Evolutionary conservation across 176 grass and related monocot genomes (phyloP).

Genomic region (Lolium rigidum): DNA sequence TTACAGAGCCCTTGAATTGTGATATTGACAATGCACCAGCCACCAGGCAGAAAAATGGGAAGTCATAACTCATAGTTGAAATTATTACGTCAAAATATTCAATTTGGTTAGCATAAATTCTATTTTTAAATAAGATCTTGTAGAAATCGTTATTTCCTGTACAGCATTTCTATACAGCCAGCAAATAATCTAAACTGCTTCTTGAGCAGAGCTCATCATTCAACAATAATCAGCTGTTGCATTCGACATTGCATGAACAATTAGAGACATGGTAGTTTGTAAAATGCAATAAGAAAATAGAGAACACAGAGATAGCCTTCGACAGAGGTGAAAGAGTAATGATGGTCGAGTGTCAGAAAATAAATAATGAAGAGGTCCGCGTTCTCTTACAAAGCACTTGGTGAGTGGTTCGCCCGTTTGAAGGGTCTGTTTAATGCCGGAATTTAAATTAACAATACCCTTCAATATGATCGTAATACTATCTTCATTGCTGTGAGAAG

Average conservation of each 20-base stretch:
- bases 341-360: not conserved
- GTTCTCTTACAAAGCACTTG: constrained; percentile 77
- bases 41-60: not conserved
- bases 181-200: not conserved
- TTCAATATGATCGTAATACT: constrained; percentile 83
- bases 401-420: constrained; percentile 53
- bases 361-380: not conserved
- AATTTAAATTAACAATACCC: constrained; percentile 74
- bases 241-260: constrained; percentile 4
- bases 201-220: not conserved
- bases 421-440: constrained; percentile 75
- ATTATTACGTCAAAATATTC: not conserved
- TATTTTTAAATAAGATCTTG: not conserved
- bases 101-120: not conserved
- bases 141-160: constrained; percentile 8
- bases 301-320: not conserved
- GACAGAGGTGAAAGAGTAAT: not conserved
- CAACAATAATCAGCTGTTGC: not conserved
- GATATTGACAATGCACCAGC: constrained; percentile 16
- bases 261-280: not conserved
- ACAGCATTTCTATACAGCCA: not conserved
- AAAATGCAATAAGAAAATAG: not conserved
- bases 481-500: constrained; percentile 83
- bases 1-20: constrained; percentile 6
- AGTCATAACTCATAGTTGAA: not conserved